Conservation (phyloP, 129 eudicot genomes). For the Pseudognaphalium luteoalbum region DNA sequence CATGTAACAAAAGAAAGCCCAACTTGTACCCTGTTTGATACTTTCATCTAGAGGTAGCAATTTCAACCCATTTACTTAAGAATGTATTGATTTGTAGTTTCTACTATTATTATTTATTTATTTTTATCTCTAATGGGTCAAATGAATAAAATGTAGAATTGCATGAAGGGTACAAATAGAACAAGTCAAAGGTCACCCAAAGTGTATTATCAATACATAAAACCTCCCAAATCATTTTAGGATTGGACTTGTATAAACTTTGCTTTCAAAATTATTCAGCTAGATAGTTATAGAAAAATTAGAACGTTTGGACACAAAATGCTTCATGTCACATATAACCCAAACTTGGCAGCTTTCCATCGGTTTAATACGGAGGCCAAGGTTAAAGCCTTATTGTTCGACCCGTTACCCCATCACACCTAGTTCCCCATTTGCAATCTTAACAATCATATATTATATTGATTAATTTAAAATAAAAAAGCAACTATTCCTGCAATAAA, state of each 20-base stretch:
- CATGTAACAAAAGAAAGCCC: not conserved
- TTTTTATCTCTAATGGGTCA: not conserved
- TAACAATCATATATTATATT: not conserved
- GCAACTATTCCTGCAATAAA: slow-evolving; percentile 16
- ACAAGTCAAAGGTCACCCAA: not conserved
- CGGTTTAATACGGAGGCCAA: not conserved
- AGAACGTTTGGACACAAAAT: not conserved
- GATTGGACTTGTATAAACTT: not conserved
- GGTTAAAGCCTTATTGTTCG: not conserved
- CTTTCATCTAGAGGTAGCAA: not conserved
- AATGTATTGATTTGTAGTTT: not conserved
- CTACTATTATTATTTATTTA: too few relatives aligned
- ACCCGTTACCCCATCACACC: not conserved
- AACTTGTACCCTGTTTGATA: not conserved
- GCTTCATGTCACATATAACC: not conserved
- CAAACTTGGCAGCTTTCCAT: not conserved
- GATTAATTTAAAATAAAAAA: slow-evolving; percentile 9
- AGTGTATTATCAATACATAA: not conserved
- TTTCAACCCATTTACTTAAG: not conserved
- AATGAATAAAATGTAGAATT: not conserved
- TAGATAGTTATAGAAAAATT: not conserved
- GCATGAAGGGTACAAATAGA: not conserved
- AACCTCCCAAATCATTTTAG: not conserved
- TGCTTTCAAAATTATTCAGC: not conserved
- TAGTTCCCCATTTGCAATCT: not conserved